Evolutionary conservation across 1,284 basidiomycete species (phyloP), one percentile per base, ranked within the genome.

Genomic region (Anthracocystis setariae): DNA sequence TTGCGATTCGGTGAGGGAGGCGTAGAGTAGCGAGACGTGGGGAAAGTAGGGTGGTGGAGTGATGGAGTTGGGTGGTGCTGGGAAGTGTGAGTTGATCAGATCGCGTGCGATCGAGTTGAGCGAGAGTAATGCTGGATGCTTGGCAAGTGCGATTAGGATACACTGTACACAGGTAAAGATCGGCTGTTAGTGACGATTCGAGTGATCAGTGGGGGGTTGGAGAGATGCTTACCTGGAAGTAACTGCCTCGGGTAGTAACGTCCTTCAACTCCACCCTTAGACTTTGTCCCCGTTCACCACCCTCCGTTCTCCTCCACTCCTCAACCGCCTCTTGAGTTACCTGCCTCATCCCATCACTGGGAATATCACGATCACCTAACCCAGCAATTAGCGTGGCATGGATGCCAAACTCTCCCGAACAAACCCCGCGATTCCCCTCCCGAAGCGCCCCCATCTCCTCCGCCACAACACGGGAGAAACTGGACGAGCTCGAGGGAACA

Each of bases 21-120:
- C 46, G 51, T 72, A 72, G 55, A 72, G 63, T 29, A 72, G 55
- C 2, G 69, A 72, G 44, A 66, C 50, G 63, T 72, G 68, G 0
- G 69, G 69, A 39, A 72, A 66, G 59, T 59, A 72, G 13, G n/a
- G 23, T 32, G 24, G 25, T 17, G 42, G n/a, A 24, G 43, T 18
- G n/a, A 20, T 21, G 9, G 54, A 12, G 5, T 12, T 8, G 8
- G 59, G 46, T 7, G 54, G 66, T 23, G 59, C 42, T n/a, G 53
- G 58, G 10, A 54, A 61, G 43, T 42, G 20, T 8, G 43, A 15
- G 23, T 57, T 21, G 8, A 71, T 39, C 0, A 33, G 42, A 2
- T 15, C 13, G n/a, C 37, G 27, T 7, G 51, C 45, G 49, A 54
- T 42, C 9, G 20, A n/a, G 43, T 71, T 46, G 8, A 72, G 59